Conservation (phyloP, 208 protist species). For the Trypanosoma theileri region DNA sequence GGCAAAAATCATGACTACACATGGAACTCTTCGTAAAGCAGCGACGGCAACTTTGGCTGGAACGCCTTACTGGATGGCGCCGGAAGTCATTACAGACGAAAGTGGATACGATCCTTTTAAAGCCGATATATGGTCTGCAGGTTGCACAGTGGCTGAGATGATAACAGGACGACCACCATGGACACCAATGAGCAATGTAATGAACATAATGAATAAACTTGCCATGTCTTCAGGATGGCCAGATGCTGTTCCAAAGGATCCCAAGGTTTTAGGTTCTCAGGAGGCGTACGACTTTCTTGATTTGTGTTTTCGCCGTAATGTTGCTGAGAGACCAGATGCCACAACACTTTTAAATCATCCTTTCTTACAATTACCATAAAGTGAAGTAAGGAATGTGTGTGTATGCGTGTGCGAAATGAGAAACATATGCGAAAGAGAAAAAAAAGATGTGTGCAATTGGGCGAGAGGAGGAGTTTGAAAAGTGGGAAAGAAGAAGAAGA, state of each 20-base stretch:
- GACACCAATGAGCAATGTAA: slow-evolving; percentile 82
- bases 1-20: slow-evolving; percentile 91
- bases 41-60: slow-evolving; percentile 87
- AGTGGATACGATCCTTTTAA: slow-evolving; percentile 90
- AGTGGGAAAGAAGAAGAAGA: slow-evolving; percentile 8
- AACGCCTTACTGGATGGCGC: slow-evolving; percentile 92
- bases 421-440: background rate
- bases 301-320: slow-evolving; percentile 84
- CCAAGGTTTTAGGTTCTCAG: slow-evolving; percentile 65
- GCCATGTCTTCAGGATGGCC: slow-evolving; percentile 88
- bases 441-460: background rate
- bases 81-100: slow-evolving; percentile 91
- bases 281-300: slow-evolving; percentile 87
- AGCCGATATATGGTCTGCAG: slow-evolving; percentile 90
- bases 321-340: slow-evolving; percentile 66
- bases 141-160: slow-evolving; percentile 91
- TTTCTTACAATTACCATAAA: slow-evolving; percentile 49
- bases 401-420: background rate
- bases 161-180: slow-evolving; percentile 85
- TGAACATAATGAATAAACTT: slow-evolving; percentile 92
- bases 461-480: background rate
- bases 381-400: background rate
- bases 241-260: slow-evolving; percentile 82
- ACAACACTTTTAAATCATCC: slow-evolving; percentile 71
- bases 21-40: slow-evolving; percentile 78